phyloP scores from a whole-genome alignment of 2,329 filamentous ascomycete genomes.

The Curvularia spicifera region DNA sequence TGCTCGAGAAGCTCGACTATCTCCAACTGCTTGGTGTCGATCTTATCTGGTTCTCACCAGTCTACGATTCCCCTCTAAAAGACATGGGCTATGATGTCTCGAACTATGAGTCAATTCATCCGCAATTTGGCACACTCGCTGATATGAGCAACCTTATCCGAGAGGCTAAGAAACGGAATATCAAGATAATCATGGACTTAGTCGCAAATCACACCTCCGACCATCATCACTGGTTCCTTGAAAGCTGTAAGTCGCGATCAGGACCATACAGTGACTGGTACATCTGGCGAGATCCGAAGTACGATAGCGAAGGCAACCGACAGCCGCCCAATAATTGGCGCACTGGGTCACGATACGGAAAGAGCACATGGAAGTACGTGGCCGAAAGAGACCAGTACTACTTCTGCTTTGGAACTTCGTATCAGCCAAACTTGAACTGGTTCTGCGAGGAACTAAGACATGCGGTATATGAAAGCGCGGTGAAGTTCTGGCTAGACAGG shows the following conservation, averaged over 20 bases:
- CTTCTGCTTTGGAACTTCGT: conserved; percentile 55
- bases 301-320: conserved; percentile 60
- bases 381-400: conserved; percentile 48
- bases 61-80: conserved; percentile 68
- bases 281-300: conserved; percentile 66
- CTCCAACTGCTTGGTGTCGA: conserved; percentile 63
- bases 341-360: conserved; percentile 52
- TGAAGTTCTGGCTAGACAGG: conserved; percentile 1
- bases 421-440: conserved; percentile 59
- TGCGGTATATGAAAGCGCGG: conserved; percentile 1
- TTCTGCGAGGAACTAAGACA: conserved; percentile 18
- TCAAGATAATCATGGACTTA: conserved; percentile 75
- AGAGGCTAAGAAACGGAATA: conserved; percentile 66
- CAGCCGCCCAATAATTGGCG: conserved; percentile 65
- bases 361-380: conserved; percentile 49
- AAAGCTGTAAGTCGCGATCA: conserved; percentile 66
- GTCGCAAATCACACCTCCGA: conserved; percentile 80
- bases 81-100: conserved; percentile 76
- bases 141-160: conserved; percentile 69
- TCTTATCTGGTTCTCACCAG: conserved; percentile 71
- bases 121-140: conserved; percentile 69
- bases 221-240: conserved; percentile 73
- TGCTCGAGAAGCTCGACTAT: conserved; percentile 60
- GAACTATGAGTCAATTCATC: conserved; percentile 70
- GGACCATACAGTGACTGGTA: conserved; percentile 75